Evolutionary conservation across 1,284 basidiomycete species (phyloP).

Genomic region (Farysia itapuensis): DNA sequence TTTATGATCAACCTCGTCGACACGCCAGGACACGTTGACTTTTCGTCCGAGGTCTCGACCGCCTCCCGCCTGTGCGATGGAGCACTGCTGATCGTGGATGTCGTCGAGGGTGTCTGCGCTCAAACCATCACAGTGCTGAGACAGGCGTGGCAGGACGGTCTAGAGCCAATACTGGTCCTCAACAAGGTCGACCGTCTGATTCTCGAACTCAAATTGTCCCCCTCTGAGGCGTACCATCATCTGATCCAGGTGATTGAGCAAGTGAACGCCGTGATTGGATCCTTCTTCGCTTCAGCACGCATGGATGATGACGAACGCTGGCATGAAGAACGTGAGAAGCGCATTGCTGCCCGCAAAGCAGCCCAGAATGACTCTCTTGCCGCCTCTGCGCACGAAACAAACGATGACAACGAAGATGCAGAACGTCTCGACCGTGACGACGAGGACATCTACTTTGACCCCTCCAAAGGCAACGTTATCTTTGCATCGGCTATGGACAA

Average conservation of each 20-base stretch:
- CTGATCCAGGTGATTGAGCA: slow-evolving; percentile 90
- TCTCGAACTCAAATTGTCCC: slow-evolving; percentile 87
- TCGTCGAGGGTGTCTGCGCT: slow-evolving; percentile 96
- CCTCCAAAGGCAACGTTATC: slow-evolving; percentile 91
- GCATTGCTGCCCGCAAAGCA: slow-evolving; percentile 74
- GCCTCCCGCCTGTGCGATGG: slow-evolving; percentile 93
- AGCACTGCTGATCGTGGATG: slow-evolving; percentile 93
- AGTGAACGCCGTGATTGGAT: slow-evolving; percentile 97
- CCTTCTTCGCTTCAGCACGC: slow-evolving; percentile 90
- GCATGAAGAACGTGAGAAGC: slow-evolving; percentile 84
- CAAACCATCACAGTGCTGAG: slow-evolving; percentile 93
- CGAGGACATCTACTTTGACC: slow-evolving; percentile 90
- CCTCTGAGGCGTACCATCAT: slow-evolving; percentile 91
- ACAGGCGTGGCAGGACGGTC: slow-evolving; percentile 88
- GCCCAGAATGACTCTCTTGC: slow-evolving; percentile 50
- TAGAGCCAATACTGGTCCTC: slow-evolving; percentile 89
- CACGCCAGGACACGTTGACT: slow-evolving; percentile 98
- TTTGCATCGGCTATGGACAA: slow-evolving; percentile 96
- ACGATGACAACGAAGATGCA: slow-evolving; percentile 63
- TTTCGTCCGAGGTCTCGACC: slow-evolving; percentile 93
- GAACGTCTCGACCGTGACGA: slow-evolving; percentile 83
- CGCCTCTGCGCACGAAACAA: slow-evolving; percentile 63
- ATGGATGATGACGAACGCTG: slow-evolving; percentile 90
- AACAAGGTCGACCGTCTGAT: slow-evolving; percentile 97
- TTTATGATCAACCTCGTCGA: slow-evolving; percentile 94